Conservation (phyloP, 2,329 filamentous ascomycete species). For the Sclerotinia minor region DNA sequence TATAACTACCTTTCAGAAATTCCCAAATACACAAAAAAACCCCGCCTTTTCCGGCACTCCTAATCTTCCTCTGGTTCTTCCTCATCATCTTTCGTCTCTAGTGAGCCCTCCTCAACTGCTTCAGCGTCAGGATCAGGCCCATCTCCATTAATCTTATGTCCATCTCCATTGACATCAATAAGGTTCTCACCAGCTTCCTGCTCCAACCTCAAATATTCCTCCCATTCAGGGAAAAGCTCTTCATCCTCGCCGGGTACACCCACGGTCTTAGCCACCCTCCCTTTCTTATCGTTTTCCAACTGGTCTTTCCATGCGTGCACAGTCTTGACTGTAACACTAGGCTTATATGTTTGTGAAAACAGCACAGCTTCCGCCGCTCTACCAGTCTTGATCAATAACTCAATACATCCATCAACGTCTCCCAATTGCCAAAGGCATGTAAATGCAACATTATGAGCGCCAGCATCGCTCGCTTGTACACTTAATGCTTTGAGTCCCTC, state of each 20-base stretch:
- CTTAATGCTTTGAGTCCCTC: slow-evolving; percentile 73
- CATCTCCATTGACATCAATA: slow-evolving; percentile 38
- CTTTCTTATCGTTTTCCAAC: slow-evolving; percentile 82
- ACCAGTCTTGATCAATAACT: slow-evolving; percentile 75
- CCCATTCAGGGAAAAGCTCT: slow-evolving; percentile 95
- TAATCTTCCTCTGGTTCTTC: slow-evolving; percentile 16
- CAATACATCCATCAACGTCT: slow-evolving; percentile 78
- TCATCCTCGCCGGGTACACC: slow-evolving; percentile 79
- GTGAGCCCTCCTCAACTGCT: slow-evolving; percentile 29
- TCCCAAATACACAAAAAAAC: not conserved
- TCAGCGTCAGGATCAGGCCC: slow-evolving; percentile 33
- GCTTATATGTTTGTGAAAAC: slow-evolving; percentile 94
- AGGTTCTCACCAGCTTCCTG: slow-evolving; percentile 55
- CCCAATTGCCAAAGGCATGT: slow-evolving; percentile 84
- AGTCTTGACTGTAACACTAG: slow-evolving; percentile 66
- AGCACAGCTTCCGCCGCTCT: slow-evolving; percentile 83
- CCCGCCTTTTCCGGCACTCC: not conserved
- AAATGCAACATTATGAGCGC: slow-evolving; percentile 91
- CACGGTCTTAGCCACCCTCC: slow-evolving; percentile 78
- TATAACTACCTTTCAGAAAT: not conserved
- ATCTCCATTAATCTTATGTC: slow-evolving; percentile 30
- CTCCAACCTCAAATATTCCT: slow-evolving; percentile 83
- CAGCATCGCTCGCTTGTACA: slow-evolving; percentile 70
- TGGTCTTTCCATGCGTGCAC: slow-evolving; percentile 79
- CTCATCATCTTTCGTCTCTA: slow-evolving; percentile 13